Evolutionary conservation across 768 basidiomycete genomes (phyloP).

Genomic region (Piloderma croceum): DNA sequence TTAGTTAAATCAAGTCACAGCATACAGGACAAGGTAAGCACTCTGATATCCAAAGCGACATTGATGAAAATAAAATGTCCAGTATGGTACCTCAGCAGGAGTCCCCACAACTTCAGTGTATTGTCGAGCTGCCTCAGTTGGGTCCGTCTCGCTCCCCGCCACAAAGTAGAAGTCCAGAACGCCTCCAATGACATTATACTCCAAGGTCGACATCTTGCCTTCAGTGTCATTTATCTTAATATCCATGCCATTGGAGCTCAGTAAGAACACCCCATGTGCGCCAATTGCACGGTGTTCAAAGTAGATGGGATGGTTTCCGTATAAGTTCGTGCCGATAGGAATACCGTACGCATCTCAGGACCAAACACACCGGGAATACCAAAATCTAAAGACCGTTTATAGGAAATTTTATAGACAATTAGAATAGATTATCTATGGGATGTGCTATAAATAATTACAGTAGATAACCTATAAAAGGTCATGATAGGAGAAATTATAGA

Average conservation of each 20-base stretch:
- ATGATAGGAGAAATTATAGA: no score
- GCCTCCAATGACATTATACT: constrained; percentile 77
- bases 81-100: constrained; percentile 71
- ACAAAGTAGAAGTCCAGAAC: constrained; percentile 77
- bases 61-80: constrained; percentile 69
- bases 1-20: not conserved
- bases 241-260: constrained; percentile 75
- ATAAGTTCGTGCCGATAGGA: constrained; percentile 55
- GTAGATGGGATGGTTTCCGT: constrained; percentile 70
- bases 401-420: no score
- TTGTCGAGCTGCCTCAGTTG: constrained; percentile 55
- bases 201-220: constrained; percentile 37
- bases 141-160: constrained; percentile 56
- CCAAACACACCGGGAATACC: no score
- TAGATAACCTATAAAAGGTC: no score
- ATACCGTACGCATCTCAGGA: constrained; percentile 60
- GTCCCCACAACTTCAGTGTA: constrained; percentile 62
- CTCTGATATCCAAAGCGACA: constrained; percentile 66
- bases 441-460: no score
- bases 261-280: constrained; percentile 65
- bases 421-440: no score
- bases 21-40: constrained; percentile 21
- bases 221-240: constrained; percentile 52
- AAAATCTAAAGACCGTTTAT: no score
- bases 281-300: constrained; percentile 62